Evolutionary conservation across 139 green algal genomes (phyloP).

Genomic region (Spirogloea muscicola): DNA sequence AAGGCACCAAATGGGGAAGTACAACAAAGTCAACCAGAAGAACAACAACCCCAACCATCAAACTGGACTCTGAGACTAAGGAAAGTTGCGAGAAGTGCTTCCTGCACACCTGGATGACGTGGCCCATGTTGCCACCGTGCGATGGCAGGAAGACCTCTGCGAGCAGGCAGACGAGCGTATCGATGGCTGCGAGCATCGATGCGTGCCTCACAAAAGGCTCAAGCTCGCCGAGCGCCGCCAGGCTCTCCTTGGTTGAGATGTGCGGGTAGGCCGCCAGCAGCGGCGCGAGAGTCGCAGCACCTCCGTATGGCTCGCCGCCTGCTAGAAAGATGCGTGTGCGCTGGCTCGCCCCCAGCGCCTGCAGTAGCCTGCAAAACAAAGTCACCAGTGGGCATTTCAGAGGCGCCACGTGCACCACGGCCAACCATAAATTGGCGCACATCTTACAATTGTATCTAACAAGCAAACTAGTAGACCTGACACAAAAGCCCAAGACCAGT

Average conservation of each 20-base stretch:
- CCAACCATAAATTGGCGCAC: no score
- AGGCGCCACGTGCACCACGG: no score
- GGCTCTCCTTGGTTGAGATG: constrained; percentile 21
- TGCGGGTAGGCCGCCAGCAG: constrained; percentile 7
- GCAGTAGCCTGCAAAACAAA: constrained; percentile 16
- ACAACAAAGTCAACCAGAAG: neutral
- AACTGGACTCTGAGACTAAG: neutral
- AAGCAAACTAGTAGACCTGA: no score
- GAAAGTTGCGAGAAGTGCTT: neutral
- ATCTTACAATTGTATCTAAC: no score
- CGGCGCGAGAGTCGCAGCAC: neutral
- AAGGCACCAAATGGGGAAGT: no score
- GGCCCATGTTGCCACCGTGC: constrained; percentile 27
- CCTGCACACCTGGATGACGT: constrained; percentile 25
- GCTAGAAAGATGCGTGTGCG: constrained; percentile 23
- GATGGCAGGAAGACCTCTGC: constrained; percentile 31
- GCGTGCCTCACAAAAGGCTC: neutral
- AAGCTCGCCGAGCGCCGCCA: constrained; percentile 3
- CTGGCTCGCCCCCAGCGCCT: constrained; percentile 27
- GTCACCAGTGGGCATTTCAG: no score
- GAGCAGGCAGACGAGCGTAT: constrained; percentile 8
- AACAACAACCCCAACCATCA: neutral
- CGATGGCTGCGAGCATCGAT: constrained; percentile 18
- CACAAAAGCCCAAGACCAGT: no score
- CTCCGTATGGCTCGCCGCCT: constrained; percentile 17